Base-by-base conservation (phyloP, 2,329 filamentous ascomycete species). In the Neospermospora avenae region DNA sequence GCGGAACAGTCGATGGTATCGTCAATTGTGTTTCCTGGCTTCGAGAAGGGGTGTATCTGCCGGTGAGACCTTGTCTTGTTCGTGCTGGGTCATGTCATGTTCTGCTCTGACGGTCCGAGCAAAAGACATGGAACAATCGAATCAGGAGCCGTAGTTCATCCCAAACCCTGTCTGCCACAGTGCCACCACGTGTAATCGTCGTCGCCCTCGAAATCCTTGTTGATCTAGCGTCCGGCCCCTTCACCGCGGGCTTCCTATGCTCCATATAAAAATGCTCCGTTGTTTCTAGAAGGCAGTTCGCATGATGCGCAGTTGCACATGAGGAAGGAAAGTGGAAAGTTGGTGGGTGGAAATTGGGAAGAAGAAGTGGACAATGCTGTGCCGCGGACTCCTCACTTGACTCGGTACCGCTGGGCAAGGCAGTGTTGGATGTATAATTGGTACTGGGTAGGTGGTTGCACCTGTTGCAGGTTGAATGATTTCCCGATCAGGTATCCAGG, bases 111-210 rank as follows among this genome's bases (percentile, higher is more conserved):
- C 35, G 18, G 51, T 54, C 51, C 34, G 35, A 54, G 51, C 34
- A 28, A 24, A 28, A 11, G 20, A 31, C 37, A 22, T 25, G 35
- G 14, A 22, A 42, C 34, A 28, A 39, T 54, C 51, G 51, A 54
- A 54, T 54, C 51, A 54, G 51, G 35, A 35, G 34, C 51, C 20
- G n/a, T 22, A 28, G 35, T 54, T 54, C 51, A 54, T 41, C 35
- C 34, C 34, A 54, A 18, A 54, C 35, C 51, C 51, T 54, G 51
- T 28, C 51, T 20, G 16, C 16, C 39, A 22, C 51, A 34, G 41
- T 20, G 16, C 16, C 39, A 22, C 51, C 51, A 54, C 51, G 51
- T 54, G 51, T 42, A 22, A 25, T n/a, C 51, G 34, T 31, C 51
- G 51, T 42, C 37, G 34, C 20, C 51, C 34, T 42, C 37, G 28